phyloP scores from a whole-genome alignment of 2,329 filamentous ascomycete species.

The Claviceps sp. region DNA sequence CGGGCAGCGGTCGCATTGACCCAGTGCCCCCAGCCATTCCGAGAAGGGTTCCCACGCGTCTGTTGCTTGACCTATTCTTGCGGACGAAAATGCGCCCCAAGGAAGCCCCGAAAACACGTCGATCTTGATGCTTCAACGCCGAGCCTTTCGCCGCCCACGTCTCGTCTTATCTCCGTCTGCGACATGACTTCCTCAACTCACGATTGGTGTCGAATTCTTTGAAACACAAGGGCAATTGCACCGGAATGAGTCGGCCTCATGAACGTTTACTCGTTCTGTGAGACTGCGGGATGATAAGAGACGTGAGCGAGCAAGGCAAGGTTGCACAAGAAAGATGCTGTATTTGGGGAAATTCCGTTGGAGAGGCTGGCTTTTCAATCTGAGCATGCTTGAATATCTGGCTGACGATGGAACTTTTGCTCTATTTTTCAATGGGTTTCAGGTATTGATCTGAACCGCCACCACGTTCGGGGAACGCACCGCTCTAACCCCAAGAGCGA shows the following conservation, averaged over 20 bases:
- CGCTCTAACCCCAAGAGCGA: constrained; percentile 95
- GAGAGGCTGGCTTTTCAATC: constrained; percentile 12
- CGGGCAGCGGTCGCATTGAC: not conserved
- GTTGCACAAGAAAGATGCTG: not conserved
- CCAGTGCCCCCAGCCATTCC: not conserved
- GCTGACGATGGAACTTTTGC: constrained; percentile 40
- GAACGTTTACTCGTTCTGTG: not conserved
- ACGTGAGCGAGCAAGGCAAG: not conserved
- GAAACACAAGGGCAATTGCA: constrained; percentile 6
- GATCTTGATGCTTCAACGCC: not conserved
- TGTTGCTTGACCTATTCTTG: constrained; percentile 7
- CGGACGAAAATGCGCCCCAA: constrained; percentile 6
- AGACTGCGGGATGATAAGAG: not conserved
- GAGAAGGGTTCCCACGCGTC: constrained; percentile 10
- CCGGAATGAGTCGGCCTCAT: not conserved
- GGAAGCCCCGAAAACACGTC: not conserved
- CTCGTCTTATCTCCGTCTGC: not conserved
- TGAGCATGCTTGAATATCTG: constrained; percentile 51
- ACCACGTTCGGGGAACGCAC: constrained; percentile 61
- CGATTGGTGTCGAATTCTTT: constrained; percentile 7
- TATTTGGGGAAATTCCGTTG: not conserved
- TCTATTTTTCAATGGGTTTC: constrained; percentile 17
- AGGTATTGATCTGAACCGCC: constrained; percentile 61
- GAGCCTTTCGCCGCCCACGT: not conserved
- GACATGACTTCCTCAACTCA: not conserved